Percentiles rank a stretch among this genome's conserved stretches.
Conservation (phyloP, 768 basidiomycete genomes). For the Tricholoma saponaceum region DNA sequence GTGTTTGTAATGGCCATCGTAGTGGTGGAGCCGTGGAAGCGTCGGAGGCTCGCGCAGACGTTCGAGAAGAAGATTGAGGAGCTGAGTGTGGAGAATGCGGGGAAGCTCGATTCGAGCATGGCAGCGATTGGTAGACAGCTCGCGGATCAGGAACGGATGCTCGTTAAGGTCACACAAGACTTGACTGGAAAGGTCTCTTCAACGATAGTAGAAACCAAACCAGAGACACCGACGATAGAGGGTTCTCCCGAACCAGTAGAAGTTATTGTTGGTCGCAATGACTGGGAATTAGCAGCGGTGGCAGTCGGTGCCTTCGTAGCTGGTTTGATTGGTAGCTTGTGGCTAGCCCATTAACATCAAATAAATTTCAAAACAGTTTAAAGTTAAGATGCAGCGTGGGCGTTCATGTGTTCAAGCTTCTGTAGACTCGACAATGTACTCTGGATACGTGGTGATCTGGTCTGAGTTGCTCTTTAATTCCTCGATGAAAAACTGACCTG, state of each 20-base stretch:
- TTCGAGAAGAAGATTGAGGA: constrained; percentile 83
- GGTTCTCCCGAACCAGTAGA: neutral
- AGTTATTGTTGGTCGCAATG: neutral
- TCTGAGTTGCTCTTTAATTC: neutral
- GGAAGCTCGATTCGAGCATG: constrained; percentile 45
- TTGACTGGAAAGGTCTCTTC: constrained; percentile 4
- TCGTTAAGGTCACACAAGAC: constrained; percentile 11
- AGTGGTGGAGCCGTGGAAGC: constrained; percentile 96
- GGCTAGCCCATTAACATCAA: constrained; percentile 23
- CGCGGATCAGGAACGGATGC: constrained; percentile 34
- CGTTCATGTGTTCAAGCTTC: constrained; percentile 34
- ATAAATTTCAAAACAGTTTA: constrained; percentile 1
- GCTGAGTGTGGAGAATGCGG: constrained; percentile 52
- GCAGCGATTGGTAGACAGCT: constrained; percentile 44
- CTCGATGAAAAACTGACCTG: constrained; percentile 26
- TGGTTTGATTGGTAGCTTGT: constrained; percentile 28
- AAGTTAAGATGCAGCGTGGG: neutral
- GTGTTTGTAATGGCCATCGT: constrained; percentile 90
- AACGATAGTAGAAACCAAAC: constrained; percentile 2
- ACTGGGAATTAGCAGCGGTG: constrained; percentile 22
- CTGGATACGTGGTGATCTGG: constrained; percentile 18
- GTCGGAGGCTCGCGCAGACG: constrained; percentile 77
- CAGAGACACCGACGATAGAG: constrained; percentile 1
- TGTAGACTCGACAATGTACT: constrained; percentile 52
- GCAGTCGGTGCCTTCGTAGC: constrained; percentile 33